Conservation (phyloP, 306 rosid genomes). For the Cucurbita argyrosperma region DNA sequence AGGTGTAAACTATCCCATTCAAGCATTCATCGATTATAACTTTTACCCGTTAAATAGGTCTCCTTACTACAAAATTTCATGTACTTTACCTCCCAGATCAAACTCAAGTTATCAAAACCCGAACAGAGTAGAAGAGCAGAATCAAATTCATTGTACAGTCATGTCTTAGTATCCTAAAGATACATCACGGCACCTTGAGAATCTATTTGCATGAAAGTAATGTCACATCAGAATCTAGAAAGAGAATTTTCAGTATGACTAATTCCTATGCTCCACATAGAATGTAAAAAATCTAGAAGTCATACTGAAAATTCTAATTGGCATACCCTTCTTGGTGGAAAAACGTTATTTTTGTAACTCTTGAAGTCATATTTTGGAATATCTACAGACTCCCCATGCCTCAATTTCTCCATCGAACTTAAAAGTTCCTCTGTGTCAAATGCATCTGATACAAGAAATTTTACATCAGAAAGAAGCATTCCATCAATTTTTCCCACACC, state of each 20-base stretch:
- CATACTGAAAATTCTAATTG: neutral
- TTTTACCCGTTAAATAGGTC: neutral
- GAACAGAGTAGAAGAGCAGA: constrained; percentile 1
- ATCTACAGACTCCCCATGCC: constrained; percentile 80
- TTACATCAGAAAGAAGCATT: neutral
- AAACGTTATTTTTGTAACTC: constrained; percentile 67
- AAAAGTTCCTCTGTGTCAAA: constrained; percentile 72
- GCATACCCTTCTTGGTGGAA: constrained; percentile 89
- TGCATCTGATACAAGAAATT: constrained; percentile 54
- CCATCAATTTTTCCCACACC: neutral
- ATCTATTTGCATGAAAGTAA: neutral
- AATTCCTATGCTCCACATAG: neutral
- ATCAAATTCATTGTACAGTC: constrained; percentile 1
- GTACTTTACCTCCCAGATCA: constrained; percentile 4
- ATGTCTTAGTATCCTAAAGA: constrained; percentile 1
- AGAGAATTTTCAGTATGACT: neutral
- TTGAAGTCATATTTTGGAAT: constrained; percentile 91
- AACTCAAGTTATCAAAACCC: neutral
- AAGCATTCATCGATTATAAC: neutral
- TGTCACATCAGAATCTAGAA: neutral
- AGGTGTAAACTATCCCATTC: neutral
- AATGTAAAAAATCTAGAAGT: neutral
- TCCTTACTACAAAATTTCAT: neutral
- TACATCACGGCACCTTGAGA: constrained; percentile 1
- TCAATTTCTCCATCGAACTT: constrained; percentile 67